Percentiles rank a stretch among this genome's conserved stretches.
Evolutionary conservation across 1,284 basidiomycete genomes (phyloP).

Genomic region (Ceratobasidium sp.): DNA sequence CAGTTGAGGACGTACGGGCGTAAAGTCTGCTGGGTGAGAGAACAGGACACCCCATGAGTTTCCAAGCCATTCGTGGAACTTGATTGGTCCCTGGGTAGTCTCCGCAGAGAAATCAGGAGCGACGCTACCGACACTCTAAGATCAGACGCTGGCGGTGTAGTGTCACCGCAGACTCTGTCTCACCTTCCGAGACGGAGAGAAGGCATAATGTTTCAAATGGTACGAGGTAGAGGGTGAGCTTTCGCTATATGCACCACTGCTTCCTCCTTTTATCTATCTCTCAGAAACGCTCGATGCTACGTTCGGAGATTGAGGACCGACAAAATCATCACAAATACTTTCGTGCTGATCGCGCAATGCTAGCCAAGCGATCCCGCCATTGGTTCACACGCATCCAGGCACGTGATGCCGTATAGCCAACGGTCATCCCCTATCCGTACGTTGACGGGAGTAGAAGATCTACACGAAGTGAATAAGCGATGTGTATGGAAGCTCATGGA

Average conservation of each 20-base stretch:
- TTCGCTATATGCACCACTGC: neutral
- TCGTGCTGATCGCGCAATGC: conserved; percentile 39
- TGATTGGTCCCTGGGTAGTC: conserved; percentile 78
- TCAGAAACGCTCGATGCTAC: neutral
- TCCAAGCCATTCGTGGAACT: conserved; percentile 92
- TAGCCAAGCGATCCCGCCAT: conserved; percentile 28
- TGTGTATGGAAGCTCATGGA: neutral
- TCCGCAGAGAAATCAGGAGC: conserved; percentile 86
- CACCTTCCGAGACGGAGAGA: conserved; percentile 68
- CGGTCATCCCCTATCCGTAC: neutral
- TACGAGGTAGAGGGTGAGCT: neutral
- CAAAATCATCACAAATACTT: neutral
- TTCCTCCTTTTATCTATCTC: conserved; percentile 20
- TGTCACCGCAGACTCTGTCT: neutral
- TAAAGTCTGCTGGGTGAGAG: conserved; percentile 84
- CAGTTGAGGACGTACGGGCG: conserved; percentile 35
- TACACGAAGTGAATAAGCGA: neutral
- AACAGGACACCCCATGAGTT: conserved; percentile 91
- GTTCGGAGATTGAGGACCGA: conserved; percentile 24
- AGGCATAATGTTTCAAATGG: conserved; percentile 48
- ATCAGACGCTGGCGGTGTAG: neutral
- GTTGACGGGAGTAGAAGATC: neutral
- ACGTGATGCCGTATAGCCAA: conserved; percentile 1
- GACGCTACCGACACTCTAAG: conserved; percentile 54
- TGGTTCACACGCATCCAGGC: conserved; percentile 33